phyloP scores from a whole-genome alignment of 2,329 filamentous ascomycete species.

The Clarireedia monteithiana region DNA sequence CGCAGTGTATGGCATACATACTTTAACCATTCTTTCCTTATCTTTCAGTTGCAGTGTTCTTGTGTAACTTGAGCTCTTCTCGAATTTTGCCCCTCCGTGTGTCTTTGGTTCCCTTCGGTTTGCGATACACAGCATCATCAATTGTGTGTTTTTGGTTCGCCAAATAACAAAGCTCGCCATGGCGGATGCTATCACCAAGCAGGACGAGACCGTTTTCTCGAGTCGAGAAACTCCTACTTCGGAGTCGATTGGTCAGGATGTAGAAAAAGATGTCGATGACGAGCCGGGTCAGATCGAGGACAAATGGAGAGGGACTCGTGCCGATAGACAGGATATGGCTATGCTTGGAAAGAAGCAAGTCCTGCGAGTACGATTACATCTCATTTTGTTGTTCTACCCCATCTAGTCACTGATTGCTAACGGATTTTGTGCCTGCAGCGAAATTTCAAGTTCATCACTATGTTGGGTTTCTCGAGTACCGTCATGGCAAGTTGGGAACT shows the following conservation, averaged over 20 bases:
- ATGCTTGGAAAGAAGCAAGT: slow-evolving; percentile 13
- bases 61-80: no score
- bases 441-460: slow-evolving; percentile 34
- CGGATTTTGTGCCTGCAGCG: slow-evolving; percentile 17
- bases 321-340: slow-evolving; percentile 12
- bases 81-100: no score
- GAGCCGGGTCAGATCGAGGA: neutral
- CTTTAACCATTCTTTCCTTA: no score
- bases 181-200: neutral
- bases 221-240: neutral
- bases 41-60: no score
- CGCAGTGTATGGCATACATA: no score
- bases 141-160: no score
- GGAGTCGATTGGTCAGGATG: slow-evolving; percentile 10
- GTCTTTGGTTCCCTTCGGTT: no score
- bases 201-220: neutral
- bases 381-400: neutral
- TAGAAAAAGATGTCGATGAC: slow-evolving; percentile 4
- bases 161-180: neutral
- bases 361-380: slow-evolving; percentile 7
- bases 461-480: slow-evolving; percentile 35
- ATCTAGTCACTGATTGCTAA: neutral
- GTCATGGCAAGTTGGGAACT: slow-evolving; percentile 37
- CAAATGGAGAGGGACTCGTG: slow-evolving; percentile 10
- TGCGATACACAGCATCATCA: no score